These are phyloP conservation scores for Geotrichum cucujoidarum DNA, from an alignment of 1,139 yeast genomes.

Conservation along the genomic window DNA sequence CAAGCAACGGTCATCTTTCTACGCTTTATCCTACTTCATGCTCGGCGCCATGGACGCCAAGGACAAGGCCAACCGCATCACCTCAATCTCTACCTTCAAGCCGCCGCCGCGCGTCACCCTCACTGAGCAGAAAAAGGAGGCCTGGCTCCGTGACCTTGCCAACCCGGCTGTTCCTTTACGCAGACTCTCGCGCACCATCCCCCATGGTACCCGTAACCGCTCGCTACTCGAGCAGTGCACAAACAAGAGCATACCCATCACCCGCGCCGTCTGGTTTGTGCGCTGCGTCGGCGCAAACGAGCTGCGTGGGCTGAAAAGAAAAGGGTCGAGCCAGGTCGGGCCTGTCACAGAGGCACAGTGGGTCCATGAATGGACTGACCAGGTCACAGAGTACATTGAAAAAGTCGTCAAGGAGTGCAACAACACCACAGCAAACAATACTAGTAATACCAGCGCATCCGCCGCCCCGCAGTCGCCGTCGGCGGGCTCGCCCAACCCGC, in stretches of 20 bases:
- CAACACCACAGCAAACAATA: neutral
- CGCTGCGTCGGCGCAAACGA: conserved; percentile 84
- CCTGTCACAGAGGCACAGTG: conserved; percentile 51
- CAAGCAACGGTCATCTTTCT: conserved; percentile 48
- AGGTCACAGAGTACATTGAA: conserved; percentile 57
- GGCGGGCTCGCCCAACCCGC: conserved; percentile 11
- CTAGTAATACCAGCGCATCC: conserved; percentile 2
- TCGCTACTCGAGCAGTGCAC: conserved; percentile 68
- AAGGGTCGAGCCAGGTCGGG: conserved; percentile 34
- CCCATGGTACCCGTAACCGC: conserved; percentile 81
- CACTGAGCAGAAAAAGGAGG: conserved; percentile 77
- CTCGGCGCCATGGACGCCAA: conserved; percentile 62
- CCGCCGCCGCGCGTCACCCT: conserved; percentile 86
- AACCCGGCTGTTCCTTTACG: conserved; percentile 60
- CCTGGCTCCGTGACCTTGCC: conserved; percentile 80
- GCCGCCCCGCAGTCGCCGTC: conserved; percentile 15
- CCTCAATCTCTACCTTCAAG: conserved; percentile 52
- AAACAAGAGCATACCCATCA: conserved; percentile 59
- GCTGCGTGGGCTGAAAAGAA: conserved; percentile 60
- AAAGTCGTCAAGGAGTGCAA: conserved; percentile 37
- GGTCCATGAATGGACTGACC: conserved; percentile 87
- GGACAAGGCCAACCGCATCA: conserved; percentile 59
- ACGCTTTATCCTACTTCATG: conserved; percentile 57
- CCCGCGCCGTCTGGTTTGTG: conserved; percentile 85
- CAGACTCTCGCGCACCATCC: conserved; percentile 71